phyloP scores from a whole-genome alignment of 1,284 basidiomycete genomes.

The Stereum hirsutum region DNA sequence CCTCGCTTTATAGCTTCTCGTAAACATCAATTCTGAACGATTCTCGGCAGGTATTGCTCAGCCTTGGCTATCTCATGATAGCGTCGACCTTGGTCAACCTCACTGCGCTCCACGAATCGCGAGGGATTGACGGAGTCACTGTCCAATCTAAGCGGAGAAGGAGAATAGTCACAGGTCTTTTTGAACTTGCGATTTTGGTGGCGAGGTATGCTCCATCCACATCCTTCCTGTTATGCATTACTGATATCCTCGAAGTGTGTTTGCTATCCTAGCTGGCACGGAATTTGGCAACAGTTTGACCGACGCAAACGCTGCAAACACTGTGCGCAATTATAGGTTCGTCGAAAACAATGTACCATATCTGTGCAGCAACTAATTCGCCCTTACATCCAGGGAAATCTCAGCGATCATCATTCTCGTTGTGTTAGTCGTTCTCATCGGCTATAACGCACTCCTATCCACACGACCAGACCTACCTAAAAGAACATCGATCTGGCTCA shows the following conservation, averaged over 20 bases:
- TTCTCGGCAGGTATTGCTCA: no score
- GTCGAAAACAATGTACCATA: no score
- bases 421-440: neutral
- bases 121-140: neutral
- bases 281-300: neutral
- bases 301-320: neutral
- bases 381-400: neutral
- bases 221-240: no score
- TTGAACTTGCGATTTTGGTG: neutral
- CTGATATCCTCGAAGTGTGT: neutral
- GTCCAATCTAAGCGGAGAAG: no score
- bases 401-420: neutral
- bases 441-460: neutral
- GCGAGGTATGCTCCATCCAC: neutral
- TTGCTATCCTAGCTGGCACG: neutral
- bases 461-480: neutral
- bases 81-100: neutral
- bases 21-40: no score
- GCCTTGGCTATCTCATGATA: conserved; percentile 1
- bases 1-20: no score
- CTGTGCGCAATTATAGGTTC: neutral
- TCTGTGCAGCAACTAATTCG: neutral
- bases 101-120: neutral
- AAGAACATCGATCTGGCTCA: neutral
- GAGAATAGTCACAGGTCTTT: neutral